phyloP scores from a whole-genome alignment of 2,329 filamentous ascomycete genomes.

The Colletotrichum sp. region DNA sequence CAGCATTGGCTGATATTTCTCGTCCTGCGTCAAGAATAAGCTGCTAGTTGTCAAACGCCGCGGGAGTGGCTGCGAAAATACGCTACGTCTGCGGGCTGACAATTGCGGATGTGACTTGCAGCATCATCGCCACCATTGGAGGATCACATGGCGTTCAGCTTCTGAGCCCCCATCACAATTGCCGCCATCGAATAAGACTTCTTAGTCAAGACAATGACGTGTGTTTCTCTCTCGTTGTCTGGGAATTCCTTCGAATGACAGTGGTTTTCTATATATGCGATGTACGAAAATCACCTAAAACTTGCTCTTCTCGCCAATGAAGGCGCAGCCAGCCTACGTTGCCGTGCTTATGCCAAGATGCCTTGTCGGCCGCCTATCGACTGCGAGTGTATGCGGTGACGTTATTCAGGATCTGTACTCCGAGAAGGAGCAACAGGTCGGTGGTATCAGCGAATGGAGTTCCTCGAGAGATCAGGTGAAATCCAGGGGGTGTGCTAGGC shows the following conservation, averaged over 20 bases:
- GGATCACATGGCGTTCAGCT: neutral
- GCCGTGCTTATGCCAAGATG: neutral
- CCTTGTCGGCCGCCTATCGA: neutral
- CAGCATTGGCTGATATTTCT: neutral
- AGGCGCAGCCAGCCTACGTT: neutral
- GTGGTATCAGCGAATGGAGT: neutral
- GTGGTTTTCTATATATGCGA: neutral
- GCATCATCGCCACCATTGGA: neutral
- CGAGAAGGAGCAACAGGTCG: neutral
- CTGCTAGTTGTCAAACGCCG: neutral
- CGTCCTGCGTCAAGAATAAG: neutral
- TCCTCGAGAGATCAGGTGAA: neutral
- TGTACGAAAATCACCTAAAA: neutral
- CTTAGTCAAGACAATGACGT: neutral
- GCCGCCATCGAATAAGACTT: neutral
- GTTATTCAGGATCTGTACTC: neutral
- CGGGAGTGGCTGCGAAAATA: neutral
- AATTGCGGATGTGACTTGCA: neutral
- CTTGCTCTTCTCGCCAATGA: neutral
- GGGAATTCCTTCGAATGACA: neutral
- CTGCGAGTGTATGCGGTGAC: neutral
- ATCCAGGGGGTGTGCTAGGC: neutral
- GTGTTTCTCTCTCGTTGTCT: no score
- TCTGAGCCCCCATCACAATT: neutral
- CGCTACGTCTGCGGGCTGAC: neutral